These are phyloP conservation scores for Bathelium albidoporum DNA, from an alignment of 495 filamentous ascomycete genomes.

Conservation along the genomic window DNA sequence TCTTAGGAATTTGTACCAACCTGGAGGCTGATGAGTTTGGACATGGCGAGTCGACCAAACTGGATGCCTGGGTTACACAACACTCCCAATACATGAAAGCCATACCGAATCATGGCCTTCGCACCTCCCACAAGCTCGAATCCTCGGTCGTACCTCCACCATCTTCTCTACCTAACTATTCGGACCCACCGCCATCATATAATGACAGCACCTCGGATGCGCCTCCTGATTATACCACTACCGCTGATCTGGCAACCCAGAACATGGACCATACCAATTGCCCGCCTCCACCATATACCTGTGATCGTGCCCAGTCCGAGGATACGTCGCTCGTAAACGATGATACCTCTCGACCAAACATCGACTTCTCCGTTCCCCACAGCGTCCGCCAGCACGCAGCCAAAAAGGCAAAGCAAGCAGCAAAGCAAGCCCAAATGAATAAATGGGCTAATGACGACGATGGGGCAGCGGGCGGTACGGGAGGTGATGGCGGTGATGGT, in stretches of 20 bases:
- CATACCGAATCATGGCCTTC: not conserved
- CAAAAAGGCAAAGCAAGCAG: constrained; percentile 26
- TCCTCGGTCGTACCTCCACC: not conserved
- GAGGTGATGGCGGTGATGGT: constrained; percentile 25
- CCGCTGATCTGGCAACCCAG: constrained; percentile 20
- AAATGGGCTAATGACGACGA: constrained; percentile 29
- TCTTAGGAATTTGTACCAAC: not conserved
- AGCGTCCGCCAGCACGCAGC: constrained; percentile 19
- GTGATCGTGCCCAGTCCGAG: not conserved
- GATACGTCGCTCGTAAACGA: not conserved
- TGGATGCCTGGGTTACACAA: not conserved
- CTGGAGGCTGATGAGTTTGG: not conserved
- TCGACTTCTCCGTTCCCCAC: constrained; percentile 12
- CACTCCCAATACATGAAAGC: not conserved
- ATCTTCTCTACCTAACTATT: not conserved
- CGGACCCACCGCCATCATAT: constrained; percentile 22
- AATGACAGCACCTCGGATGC: constrained; percentile 24
- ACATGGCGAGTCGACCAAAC: not conserved
- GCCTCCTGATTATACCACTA: constrained; percentile 29
- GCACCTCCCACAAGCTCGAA: not conserved
- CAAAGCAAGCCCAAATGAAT: constrained; percentile 11
- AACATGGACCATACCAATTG: not conserved
- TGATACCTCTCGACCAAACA: not conserved
- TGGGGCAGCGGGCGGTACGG: constrained; percentile 38
- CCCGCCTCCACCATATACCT: not conserved